These are phyloP conservation scores for Raddia distichophylla DNA, from an alignment of 176 grass and related monocot genomes.

Conservation along the genomic window DNA sequence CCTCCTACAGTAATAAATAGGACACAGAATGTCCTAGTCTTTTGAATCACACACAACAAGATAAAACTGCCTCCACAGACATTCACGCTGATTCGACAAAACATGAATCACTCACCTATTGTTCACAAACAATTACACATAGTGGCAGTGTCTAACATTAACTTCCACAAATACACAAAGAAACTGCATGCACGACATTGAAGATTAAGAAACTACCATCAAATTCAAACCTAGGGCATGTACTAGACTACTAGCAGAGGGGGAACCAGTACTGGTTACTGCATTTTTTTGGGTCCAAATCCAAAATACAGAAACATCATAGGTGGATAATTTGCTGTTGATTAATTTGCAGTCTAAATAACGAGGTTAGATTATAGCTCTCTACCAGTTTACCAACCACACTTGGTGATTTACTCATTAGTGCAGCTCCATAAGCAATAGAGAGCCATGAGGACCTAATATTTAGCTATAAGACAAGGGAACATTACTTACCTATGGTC, in stretches of 20 bases:
- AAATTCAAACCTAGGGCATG: neutral
- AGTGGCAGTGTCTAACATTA: constrained; percentile 18
- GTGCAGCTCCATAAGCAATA: too few species aligned
- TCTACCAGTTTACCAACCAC: too few species aligned
- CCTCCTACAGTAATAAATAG: too few species aligned
- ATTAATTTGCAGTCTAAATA: too few species aligned
- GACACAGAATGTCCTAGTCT: neutral
- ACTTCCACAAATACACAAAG: neutral
- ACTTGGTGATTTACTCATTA: too few species aligned
- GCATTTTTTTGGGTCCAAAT: neutral
- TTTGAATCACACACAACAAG: constrained; percentile 15
- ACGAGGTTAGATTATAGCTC: too few species aligned
- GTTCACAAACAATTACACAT: neutral
- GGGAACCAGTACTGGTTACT: neutral
- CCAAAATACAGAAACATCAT: neutral
- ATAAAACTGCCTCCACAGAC: constrained; percentile 3
- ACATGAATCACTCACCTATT: neutral
- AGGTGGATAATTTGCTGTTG: too few species aligned
- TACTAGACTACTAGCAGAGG: neutral
- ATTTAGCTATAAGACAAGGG: too few species aligned
- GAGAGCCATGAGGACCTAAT: too few species aligned
- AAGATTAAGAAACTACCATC: constrained; percentile 4
- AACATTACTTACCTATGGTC: too few species aligned
- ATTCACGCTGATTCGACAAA: constrained; percentile 16
- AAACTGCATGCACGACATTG: neutral